A percentile compares a stretch with the other conserved stretches of the same genome.
Conservation (phyloP, 1,284 basidiomycete species). For the Trametes sp. region DNA sequence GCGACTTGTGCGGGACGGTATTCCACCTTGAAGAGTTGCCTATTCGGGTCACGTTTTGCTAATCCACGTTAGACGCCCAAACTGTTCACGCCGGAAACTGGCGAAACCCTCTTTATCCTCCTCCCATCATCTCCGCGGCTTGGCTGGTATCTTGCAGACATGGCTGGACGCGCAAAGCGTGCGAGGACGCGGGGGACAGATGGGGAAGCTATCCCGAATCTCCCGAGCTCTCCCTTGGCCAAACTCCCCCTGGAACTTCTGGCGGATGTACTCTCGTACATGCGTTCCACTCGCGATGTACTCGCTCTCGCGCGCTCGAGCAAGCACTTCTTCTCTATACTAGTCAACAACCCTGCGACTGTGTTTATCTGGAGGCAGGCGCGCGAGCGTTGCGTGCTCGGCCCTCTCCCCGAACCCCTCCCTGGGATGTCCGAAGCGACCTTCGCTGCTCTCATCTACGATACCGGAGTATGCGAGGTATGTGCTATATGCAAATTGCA, state of each 20-base stretch:
- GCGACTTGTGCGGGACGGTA: no score
- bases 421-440: constrained; percentile 49
- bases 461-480: constrained; percentile 64
- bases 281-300: constrained; percentile 50
- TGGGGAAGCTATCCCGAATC: no score
- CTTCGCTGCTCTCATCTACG: constrained; percentile 69
- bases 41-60: no score
- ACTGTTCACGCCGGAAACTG: no score
- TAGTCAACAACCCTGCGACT: constrained; percentile 49
- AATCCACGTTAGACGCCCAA: no score
- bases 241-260: constrained; percentile 54
- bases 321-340: constrained; percentile 54
- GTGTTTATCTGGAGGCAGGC: constrained; percentile 59
- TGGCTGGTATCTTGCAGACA: no score
- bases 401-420: constrained; percentile 53
- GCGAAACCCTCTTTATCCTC: no score
- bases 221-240: no score
- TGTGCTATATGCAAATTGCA: constrained; percentile 15
- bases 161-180: no score
- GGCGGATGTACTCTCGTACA: constrained; percentile 50
- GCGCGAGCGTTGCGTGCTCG: constrained; percentile 45
- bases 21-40: no score
- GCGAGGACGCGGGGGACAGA: no score
- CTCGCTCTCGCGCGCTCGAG: constrained; percentile 57
- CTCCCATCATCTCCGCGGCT: no score